Base-by-base conservation (phyloP, 2,329 filamentous ascomycete genomes). In the Seiridium cupressi region DNA sequence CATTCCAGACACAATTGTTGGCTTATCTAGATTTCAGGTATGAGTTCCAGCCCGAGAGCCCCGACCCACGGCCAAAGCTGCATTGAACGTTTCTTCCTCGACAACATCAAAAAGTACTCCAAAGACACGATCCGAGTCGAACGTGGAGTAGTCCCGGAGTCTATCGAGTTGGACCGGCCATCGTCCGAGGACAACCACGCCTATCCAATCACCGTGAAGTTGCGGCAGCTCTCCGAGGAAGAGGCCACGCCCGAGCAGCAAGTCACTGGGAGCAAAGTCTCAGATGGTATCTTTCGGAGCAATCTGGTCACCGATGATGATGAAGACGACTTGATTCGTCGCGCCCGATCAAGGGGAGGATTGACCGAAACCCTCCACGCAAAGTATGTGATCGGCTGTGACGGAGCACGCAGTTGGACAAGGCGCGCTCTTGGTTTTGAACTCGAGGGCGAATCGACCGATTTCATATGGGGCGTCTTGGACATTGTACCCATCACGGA, bases 71-170 rank as follows among this genome's bases (percentile, higher is more conserved):
- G 18, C 18, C 2, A 26, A 26, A 26, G 18, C 18, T 26, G 18
- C 18, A 85, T 91, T 61, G 89, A 92, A 68, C 77, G 81, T 1
- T 89, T 88, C 69, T 87, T 90, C 65, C 76, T 89, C 0, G 86
- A 89, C 62, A 81, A 82, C 51, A 83, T 89, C 56, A 79, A 80
- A 63, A 73, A 83, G 57, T 72, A 83, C 65, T 82, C 81, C 3
- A 79, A 82, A 9, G 69, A 70, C 47, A 61, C 65, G 13, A 81
- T 87, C 51, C 68, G 71, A 4, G 79, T 91, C 10, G 87, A 90
- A 65, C 79, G 87, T 3, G 83, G 81, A 0, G 81, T 89, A 2
- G 71, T 89, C 7, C 87, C 87, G 0, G 79, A 82, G 44, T 74
- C 75, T 0, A 74, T 90, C 2, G 69, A 77, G 1, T 80, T 89